Evolutionary conservation across 164 flowering plant species (phyloP).

Genomic region (Nymphaea thermarum): DNA sequence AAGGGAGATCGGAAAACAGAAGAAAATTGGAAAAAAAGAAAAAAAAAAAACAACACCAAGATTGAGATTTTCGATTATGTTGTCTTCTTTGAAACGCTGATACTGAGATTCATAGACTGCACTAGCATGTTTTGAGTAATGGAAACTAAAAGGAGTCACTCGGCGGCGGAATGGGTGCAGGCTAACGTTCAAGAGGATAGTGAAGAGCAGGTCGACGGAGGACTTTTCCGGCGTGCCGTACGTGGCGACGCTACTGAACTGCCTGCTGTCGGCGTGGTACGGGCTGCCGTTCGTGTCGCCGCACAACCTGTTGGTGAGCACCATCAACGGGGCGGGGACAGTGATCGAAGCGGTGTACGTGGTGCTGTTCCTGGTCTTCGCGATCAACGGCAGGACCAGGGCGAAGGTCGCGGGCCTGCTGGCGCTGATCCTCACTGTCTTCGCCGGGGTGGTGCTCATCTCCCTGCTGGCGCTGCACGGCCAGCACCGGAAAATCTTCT

Average conservation of each 20-base stretch:
- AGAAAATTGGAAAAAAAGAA: no score
- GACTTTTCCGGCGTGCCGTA: conserved; percentile 89
- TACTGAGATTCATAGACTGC: no score
- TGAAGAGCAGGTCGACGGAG: conserved; percentile 60
- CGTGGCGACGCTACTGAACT: conserved; percentile 75
- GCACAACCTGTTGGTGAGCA: conserved; percentile 59
- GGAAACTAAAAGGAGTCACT: neutral
- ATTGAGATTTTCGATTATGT: neutral
- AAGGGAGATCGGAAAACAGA: neutral
- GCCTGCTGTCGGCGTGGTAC: conserved; percentile 92
- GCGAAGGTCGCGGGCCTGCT: conserved; percentile 43
- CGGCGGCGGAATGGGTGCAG: conserved; percentile 15
- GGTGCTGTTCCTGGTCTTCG: conserved; percentile 47
- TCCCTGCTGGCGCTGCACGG: conserved; percentile 64
- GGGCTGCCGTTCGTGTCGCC: conserved; percentile 86
- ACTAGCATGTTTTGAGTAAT: neutral
- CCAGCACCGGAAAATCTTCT: conserved; percentile 51
- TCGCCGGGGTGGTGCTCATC: conserved; percentile 43
- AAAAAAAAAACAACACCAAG: neutral
- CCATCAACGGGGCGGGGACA: conserved; percentile 76
- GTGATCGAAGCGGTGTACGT: conserved; percentile 62
- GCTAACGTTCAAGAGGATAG: conserved; percentile 71
- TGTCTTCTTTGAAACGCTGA: no score
- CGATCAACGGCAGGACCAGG: conserved; percentile 48
- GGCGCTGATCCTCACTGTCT: conserved; percentile 29